Evolutionary conservation across 2,329 filamentous ascomycete species (phyloP), one percentile per base, ranked within the genome.

Genomic region (Ophiostoma himal-ulmi): DNA sequence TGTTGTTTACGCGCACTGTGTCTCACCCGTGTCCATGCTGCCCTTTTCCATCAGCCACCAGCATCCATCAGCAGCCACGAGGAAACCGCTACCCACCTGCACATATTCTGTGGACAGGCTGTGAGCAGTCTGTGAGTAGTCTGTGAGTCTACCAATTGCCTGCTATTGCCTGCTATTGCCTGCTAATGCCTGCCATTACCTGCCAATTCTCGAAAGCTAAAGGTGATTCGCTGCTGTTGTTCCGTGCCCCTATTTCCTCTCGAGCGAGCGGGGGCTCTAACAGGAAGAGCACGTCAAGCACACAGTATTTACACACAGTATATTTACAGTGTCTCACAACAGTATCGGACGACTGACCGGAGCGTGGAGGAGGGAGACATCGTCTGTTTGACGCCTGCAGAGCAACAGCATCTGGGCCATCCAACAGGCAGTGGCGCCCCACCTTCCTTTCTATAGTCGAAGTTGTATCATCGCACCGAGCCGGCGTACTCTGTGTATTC

Each of bases 221-320:
- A 8, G 41, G 14, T 66, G 62, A 60, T 70, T 67, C 36, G 44
- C 44, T 34, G 17, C 30, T 41, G 20, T n/a, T 36, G 4, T 37
- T 52, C 57, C 13, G 10, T 30, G 41, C 41, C 67, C 69, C 30
- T 60, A 41, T 39, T 68, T 48, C 39, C 26, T 68, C 39, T 64
- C 66, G 65, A 52, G 54, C 30, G 57, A 68, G 69, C 39, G 52
- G 66, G 65, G 26, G 36, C 41, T 64, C n/a, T 30, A 37, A 37
- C 64, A 20, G n/a, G 36, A 26, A 57, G 52, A 39, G n/a, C 26
- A 44, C 22, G 57, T 48, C 22, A 44, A 41, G 20, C 60, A 37
- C n/a, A 64, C 48, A 14, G 44, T 57, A 67, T 34, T 13, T 1
- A 34, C 52, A 22, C 52, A 57, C 20, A 57, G 52, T 57, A 5